Evolutionary conservation across 1,284 basidiomycete species (phyloP).

Genomic region (Pterula multifida): DNA sequence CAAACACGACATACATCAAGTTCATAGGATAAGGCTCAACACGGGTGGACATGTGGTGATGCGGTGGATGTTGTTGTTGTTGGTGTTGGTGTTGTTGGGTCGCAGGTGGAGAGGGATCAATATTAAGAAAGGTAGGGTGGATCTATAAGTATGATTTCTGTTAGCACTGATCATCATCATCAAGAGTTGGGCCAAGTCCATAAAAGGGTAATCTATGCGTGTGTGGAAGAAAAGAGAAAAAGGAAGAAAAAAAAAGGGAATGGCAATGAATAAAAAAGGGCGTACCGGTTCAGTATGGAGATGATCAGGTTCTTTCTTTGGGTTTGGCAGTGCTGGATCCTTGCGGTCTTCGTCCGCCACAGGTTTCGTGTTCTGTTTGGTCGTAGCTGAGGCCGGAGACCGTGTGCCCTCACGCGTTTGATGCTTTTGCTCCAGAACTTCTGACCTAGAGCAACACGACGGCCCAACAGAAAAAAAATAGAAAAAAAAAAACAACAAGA

Average conservation of each 20-base stretch:
- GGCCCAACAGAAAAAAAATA: not conserved
- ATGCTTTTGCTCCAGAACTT: not conserved
- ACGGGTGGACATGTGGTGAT: conserved; percentile 28
- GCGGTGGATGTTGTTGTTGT: too few species aligned
- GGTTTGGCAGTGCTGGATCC: not conserved
- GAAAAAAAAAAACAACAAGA: not conserved
- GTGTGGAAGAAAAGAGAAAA: not conserved
- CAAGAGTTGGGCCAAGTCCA: too few species aligned
- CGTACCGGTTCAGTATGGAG: conserved; percentile 1
- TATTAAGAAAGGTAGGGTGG: not conserved
- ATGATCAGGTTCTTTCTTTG: not conserved
- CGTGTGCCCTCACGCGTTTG: not conserved
- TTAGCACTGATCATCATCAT: not conserved
- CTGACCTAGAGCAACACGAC: not conserved
- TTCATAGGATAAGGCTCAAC: conserved; percentile 30
- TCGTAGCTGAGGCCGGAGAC: not conserved
- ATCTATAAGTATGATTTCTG: not conserved
- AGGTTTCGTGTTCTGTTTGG: not conserved
- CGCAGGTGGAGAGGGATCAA: not conserved
- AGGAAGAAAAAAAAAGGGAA: not conserved
- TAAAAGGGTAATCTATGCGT: too few species aligned
- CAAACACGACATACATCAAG: conserved; percentile 27
- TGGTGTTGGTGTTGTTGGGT: too few species aligned
- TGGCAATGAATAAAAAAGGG: not conserved
- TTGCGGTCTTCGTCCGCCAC: not conserved